phyloP scores from a whole-genome alignment of 2,329 filamentous ascomycete genomes.

The Knoxdaviesia proteae region DNA sequence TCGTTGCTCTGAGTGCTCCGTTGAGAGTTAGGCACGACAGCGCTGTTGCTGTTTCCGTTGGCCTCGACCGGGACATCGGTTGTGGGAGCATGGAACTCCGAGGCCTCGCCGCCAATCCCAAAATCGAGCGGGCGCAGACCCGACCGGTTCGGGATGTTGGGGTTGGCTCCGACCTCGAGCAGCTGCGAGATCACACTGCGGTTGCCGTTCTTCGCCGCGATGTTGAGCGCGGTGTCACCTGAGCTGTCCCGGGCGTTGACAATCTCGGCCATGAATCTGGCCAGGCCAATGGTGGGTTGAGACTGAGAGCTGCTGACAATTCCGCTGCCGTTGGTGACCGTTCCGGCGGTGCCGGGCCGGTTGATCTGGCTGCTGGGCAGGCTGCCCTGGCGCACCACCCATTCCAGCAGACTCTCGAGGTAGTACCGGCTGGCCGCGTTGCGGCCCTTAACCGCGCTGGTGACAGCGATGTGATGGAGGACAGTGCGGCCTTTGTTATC shows the following conservation, averaged over 20 bases:
- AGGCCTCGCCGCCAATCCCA: slow-evolving; percentile 55
- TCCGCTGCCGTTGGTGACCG: slow-evolving; percentile 9
- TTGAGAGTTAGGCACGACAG: slow-evolving; percentile 22
- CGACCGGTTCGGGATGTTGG: slow-evolving; percentile 76
- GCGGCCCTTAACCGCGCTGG: slow-evolving; percentile 84
- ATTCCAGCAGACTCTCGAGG: slow-evolving; percentile 81
- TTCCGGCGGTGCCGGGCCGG: slow-evolving; percentile 4
- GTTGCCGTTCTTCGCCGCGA: slow-evolving; percentile 83
- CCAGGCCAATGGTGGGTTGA: slow-evolving; percentile 56
- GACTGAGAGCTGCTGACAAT: slow-evolving; percentile 19
- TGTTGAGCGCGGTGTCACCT: slow-evolving; percentile 85
- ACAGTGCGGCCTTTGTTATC: slow-evolving; percentile 83
- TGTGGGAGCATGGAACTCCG: slow-evolving; percentile 20
- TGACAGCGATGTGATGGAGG: slow-evolving; percentile 87
- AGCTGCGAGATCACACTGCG: slow-evolving; percentile 91
- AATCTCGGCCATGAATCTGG: slow-evolving; percentile 89
- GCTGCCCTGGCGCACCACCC: slow-evolving; percentile 72
- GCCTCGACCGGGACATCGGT: slow-evolving; percentile 22
- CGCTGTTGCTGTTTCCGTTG: slow-evolving; percentile 11
- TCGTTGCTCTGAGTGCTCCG: slow-evolving; percentile 53
- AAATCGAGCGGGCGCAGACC: slow-evolving; percentile 85
- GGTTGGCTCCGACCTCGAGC: slow-evolving; percentile 82
- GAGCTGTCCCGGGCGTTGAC: slow-evolving; percentile 89
- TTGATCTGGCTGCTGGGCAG: slow-evolving; percentile 29
- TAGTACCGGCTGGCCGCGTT: slow-evolving; percentile 89